phyloP scores from a whole-genome alignment of 2,329 filamentous ascomycete genomes.

The Tolypocladium amazonense region DNA sequence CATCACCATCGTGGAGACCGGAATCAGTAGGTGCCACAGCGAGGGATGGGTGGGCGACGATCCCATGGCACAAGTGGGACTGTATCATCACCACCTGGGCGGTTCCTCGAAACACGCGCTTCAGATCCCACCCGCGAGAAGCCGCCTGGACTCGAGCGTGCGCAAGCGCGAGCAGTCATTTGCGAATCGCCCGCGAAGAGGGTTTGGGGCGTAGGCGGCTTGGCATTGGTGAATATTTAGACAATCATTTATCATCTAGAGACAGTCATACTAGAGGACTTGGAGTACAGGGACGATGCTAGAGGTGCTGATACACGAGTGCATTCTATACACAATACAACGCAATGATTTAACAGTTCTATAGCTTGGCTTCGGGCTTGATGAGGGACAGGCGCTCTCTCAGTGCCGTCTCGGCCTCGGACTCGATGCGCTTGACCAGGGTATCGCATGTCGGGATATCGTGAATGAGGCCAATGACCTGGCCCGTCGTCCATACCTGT shows the following conservation, averaged over 20 bases:
- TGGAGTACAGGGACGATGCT: neutral
- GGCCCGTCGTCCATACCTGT: constrained; percentile 92
- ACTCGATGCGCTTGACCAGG: constrained; percentile 63
- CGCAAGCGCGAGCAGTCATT: constrained; percentile 1
- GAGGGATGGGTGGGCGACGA: constrained; percentile 1
- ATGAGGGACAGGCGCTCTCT: constrained; percentile 47
- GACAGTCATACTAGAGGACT: neutral
- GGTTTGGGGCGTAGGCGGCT: neutral
- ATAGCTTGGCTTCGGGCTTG: constrained; percentile 48
- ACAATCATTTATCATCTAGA: neutral
- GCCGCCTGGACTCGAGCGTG: constrained; percentile 6
- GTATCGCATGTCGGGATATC: constrained; percentile 69
- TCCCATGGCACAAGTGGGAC: neutral
- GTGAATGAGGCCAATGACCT: constrained; percentile 83
- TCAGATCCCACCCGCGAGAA: neutral
- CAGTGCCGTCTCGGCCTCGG: constrained; percentile 59
- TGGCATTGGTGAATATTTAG: neutral
- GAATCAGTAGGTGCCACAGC: constrained; percentile 14
- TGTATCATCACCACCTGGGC: neutral
- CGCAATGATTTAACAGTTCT: constrained; percentile 8
- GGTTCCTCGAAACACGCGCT: neutral
- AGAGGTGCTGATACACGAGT: neutral
- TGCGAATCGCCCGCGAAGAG: neutral
- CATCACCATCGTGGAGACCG: constrained; percentile 19
- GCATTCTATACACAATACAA: neutral